Percentiles rank a stretch among this genome's conserved stretches.
phyloP scores from a whole-genome alignment of 805 yeast species.

The Zygotorulaspora chibaensis region DNA sequence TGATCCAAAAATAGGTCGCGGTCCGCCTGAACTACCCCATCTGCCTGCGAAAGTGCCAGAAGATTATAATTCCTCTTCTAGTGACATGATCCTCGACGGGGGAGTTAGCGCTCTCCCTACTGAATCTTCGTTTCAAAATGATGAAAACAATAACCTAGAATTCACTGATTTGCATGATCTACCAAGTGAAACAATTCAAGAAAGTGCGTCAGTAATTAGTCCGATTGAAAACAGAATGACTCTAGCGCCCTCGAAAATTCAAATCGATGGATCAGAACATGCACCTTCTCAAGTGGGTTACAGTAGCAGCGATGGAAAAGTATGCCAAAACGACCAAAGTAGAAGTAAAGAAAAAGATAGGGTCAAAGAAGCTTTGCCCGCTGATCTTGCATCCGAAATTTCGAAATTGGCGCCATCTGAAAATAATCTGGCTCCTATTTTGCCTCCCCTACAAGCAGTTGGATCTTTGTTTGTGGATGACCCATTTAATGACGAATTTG shows the following conservation, averaged over 20 bases:
- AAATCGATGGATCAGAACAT: too few relatives aligned
- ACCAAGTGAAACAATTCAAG: neutral
- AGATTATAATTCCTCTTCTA: neutral
- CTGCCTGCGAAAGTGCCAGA: constrained; percentile 1
- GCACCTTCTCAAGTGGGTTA: too few relatives aligned
- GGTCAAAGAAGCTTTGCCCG: too few relatives aligned
- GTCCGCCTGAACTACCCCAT: constrained; percentile 6
- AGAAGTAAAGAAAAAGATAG: too few relatives aligned
- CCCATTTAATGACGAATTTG: constrained; percentile 23
- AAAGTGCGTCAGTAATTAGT: neutral
- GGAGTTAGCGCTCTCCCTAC: neutral
- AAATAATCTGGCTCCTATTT: constrained; percentile 1
- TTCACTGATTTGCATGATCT: neutral
- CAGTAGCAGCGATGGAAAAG: too few relatives aligned
- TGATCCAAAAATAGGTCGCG: neutral
- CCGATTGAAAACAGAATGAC: too few relatives aligned
- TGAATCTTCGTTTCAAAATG: neutral
- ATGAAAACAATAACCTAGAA: neutral
- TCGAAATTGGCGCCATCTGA: neutral
- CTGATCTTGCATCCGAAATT: neutral
- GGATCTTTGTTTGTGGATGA: constrained; percentile 27
- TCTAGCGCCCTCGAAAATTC: too few relatives aligned
- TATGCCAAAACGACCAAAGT: too few relatives aligned
- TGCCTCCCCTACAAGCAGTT: constrained; percentile 17
- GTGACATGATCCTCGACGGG: neutral